Evolutionary conservation across 352 stramenopile species (phyloP).

Genomic region (Blastocystis sp.): DNA sequence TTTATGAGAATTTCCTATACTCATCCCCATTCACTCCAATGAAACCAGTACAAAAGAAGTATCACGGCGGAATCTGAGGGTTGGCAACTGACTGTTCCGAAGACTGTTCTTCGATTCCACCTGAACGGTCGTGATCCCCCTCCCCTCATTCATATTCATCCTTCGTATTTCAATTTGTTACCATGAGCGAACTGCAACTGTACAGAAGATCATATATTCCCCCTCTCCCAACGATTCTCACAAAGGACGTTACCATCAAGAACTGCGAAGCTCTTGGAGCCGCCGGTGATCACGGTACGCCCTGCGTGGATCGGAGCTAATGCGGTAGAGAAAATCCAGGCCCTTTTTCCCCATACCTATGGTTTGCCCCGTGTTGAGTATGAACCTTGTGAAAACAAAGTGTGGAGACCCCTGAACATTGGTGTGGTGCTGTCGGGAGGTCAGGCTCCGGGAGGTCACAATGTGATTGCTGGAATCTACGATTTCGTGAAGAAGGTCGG

Average conservation of each 20-base stretch:
- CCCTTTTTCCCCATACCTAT: slow-evolving; percentile 61
- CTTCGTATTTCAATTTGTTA: no score
- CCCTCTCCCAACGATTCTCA: slow-evolving; percentile 8
- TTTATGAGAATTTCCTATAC: no score
- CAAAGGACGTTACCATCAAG: slow-evolving; percentile 6
- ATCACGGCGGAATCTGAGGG: no score
- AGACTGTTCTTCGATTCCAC: no score
- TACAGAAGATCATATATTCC: slow-evolving; percentile 49
- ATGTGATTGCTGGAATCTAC: slow-evolving; percentile 65
- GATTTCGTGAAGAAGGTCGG: slow-evolving; percentile 62
- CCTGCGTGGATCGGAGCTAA: not conserved
- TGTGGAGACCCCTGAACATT: slow-evolving; percentile 60
- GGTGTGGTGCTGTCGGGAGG: slow-evolving; percentile 64
- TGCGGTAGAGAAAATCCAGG: slow-evolving; percentile 59
- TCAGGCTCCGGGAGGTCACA: slow-evolving; percentile 64
- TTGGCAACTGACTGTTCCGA: no score
- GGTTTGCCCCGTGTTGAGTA: slow-evolving; percentile 60
- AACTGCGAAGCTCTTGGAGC: slow-evolving; percentile 25
- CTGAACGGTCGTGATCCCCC: no score
- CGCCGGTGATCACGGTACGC: not conserved
- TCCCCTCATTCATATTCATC: no score
- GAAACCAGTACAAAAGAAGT: no score
- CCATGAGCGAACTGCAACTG: slow-evolving; percentile 46
- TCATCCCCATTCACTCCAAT: no score
- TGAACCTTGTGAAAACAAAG: not conserved